phyloP scores from a whole-genome alignment of 2,329 filamentous ascomycete species.

The Venturiaceae sp. region DNA sequence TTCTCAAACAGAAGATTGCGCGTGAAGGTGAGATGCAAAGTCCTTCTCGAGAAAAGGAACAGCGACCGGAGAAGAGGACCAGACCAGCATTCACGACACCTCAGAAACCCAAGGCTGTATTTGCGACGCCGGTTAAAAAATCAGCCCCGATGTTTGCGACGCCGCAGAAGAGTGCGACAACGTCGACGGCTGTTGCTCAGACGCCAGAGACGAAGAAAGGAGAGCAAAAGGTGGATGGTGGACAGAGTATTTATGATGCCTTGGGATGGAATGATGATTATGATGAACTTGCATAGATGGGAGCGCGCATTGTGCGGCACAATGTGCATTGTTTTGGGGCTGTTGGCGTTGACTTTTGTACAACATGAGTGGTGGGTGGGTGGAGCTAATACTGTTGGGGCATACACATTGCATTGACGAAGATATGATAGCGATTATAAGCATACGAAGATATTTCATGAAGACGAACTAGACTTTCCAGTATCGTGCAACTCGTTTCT shows the following conservation, averaged over 20 bases:
- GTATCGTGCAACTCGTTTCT: no score
- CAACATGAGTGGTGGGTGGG: no score
- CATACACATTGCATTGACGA: background rate
- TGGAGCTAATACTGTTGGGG: no score
- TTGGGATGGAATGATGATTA: slow-evolving; percentile 37
- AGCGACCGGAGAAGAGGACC: background rate
- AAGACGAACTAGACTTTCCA: no score
- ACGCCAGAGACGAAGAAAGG: background rate
- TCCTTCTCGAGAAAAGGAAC: background rate
- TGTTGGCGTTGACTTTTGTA: no score
- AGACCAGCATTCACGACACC: slow-evolving; percentile 10
- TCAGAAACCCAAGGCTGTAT: slow-evolving; percentile 8
- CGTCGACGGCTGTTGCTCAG: background rate
- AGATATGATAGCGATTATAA: background rate
- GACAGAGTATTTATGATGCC: slow-evolving; percentile 28
- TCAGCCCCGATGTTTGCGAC: slow-evolving; percentile 6
- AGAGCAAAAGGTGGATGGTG: slow-evolving; percentile 10
- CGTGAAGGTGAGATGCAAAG: background rate
- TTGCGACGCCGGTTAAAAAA: slow-evolving; percentile 9
- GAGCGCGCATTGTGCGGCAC: background rate
- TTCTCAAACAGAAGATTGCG: background rate
- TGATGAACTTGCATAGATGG: slow-evolving; percentile 4
- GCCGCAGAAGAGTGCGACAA: background rate
- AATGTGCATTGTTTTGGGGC: background rate
- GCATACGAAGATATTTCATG: background rate